Conservation (phyloP, 2,329 filamentous ascomycete species). For the Didymella pinodella region DNA sequence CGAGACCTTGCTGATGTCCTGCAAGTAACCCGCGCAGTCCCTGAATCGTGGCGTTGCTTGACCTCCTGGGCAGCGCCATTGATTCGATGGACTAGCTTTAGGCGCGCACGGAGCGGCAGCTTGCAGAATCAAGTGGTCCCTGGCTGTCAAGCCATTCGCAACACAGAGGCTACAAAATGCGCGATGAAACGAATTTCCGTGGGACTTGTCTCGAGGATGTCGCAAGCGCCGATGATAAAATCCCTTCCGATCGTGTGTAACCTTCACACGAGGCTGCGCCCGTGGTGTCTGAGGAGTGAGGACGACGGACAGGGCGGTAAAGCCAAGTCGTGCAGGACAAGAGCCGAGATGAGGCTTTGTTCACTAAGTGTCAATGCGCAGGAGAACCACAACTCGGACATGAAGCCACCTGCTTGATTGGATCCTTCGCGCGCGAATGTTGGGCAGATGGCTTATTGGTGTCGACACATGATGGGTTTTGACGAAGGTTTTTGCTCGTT, state of each 20-base stretch:
- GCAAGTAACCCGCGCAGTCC: slow-evolving; percentile 44
- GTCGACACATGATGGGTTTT: slow-evolving; percentile 16
- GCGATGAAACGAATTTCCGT: slow-evolving; percentile 41
- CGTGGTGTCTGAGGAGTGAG: slow-evolving; percentile 4
- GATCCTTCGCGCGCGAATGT: slow-evolving; percentile 13
- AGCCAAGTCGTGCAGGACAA: slow-evolving; percentile 23
- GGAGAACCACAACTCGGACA: slow-evolving; percentile 30
- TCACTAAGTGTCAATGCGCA: slow-evolving; percentile 36
- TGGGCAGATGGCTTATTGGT: slow-evolving; percentile 17
- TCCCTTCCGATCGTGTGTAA: slow-evolving; percentile 6
- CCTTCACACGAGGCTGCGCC: slow-evolving; percentile 9
- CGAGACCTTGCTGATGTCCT: slow-evolving; percentile 23
- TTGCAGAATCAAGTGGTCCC: slow-evolving; percentile 32
- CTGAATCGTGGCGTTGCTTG: slow-evolving; percentile 43
- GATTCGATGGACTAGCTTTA: slow-evolving; percentile 41
- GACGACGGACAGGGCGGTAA: slow-evolving; percentile 7
- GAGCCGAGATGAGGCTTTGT: slow-evolving; percentile 30
- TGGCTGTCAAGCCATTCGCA: slow-evolving; percentile 37
- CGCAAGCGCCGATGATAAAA: slow-evolving; percentile 34
- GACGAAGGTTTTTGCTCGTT: slow-evolving; percentile 1
- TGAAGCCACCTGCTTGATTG: slow-evolving; percentile 21
- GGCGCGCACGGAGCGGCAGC: slow-evolving; percentile 43
- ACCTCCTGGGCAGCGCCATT: slow-evolving; percentile 30
- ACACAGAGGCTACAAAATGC: slow-evolving; percentile 29
- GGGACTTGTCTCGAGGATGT: slow-evolving; percentile 36